Evolutionary conservation across 306 rosid genomes (phyloP), one percentile per base, ranked within the genome.

Genomic region (Rubus parviflorus): DNA sequence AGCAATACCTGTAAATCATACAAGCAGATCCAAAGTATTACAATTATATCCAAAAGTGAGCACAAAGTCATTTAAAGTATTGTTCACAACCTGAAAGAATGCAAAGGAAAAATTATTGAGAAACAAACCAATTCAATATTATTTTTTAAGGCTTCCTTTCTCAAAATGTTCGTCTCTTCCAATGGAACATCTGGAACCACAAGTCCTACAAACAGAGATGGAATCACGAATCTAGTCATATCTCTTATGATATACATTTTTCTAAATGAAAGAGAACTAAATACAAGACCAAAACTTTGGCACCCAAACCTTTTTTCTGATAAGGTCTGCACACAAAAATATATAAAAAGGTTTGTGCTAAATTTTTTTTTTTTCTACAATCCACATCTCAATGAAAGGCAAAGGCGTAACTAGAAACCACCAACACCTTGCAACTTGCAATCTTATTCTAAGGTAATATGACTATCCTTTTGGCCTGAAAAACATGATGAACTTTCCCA

Each of bases 171-270:
- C 1, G 97, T 87, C 87, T 92, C 97, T 80, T 92, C 98, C 63
- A 92, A 81, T 56, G 98, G 97, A 79, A 95, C 97, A 80, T 95
- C 98, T 8, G 98, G 97, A 75, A 95, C 97, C 73, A 95, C 97
- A 75, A 95, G 93, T 72, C 98, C 98, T 90, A 78, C 81, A 83
- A 57, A 30, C 74, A 80, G 23, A 66, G 19, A 42, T 48, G 40
- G 47, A 17, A 69, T 53, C 23, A 51, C 12, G 42, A 60, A 80
- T 57, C 45, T 74, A 71, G 15, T 53, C 70, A 37, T 42, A 51
- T 72, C 45, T 72, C 12, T 47, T 54, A 67, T 30, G 48, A 57
- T n/a, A 37, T 46, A 70, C 16, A 14, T 41, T 3, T n/a, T 40
- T 10, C 43, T 42, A 30, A 9, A 13, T 58, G n/a, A 67, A 75